Base-by-base conservation (phyloP, 495 filamentous ascomycete species). In the Penicillium crystallinum region DNA sequence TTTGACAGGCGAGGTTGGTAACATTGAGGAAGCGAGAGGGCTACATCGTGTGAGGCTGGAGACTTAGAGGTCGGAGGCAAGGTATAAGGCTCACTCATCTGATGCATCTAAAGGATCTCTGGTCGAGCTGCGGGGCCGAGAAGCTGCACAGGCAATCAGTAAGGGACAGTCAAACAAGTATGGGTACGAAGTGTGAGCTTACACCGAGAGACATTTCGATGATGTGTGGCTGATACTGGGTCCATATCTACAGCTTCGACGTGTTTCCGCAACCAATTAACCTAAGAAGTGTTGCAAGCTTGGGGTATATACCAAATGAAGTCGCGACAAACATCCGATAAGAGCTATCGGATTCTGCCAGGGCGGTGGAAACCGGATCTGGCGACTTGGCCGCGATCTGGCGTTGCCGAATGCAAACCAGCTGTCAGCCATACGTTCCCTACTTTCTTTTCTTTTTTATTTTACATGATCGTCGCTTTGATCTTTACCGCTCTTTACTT, bases 91-190 rank as follows among this genome's bases (percentile, higher is more conserved):
- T 62, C 68, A 79, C 77, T 79, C 74, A 29, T 77, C 77, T 55
- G 67, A 47, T 52, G 57, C 56, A 63, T 80, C 76, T 50, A 81
- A 57, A 17, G 79, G 79, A 33, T 75, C 77, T 59, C 72, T 79
- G 2, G 77, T 80, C 23, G 72, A 71, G 53, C 76, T 76, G 60
- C 78, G 73, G 53, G 75, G 70, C 38, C 75, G 70, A 41, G 71
- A 70, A 56, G 74, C 74, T 79, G 49, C 30, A 29, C 25, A 30
- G n/a, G 23, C 27, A 37, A 52, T 71, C 23, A 72, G 57, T 35
- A 55, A 45, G 44, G 44, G 22, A 18, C 15, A 31, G 37, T 53
- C 10, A 54, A 53, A 30, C 4, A 15, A 27, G 38, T 12, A 46
- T 21, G 18, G 22, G n/a, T 3, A 8, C 25, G 15, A 2, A 57